Evolutionary conservation across 1,139 yeast species (phyloP).

Genomic region (Hanseniaspora uvarum): DNA sequence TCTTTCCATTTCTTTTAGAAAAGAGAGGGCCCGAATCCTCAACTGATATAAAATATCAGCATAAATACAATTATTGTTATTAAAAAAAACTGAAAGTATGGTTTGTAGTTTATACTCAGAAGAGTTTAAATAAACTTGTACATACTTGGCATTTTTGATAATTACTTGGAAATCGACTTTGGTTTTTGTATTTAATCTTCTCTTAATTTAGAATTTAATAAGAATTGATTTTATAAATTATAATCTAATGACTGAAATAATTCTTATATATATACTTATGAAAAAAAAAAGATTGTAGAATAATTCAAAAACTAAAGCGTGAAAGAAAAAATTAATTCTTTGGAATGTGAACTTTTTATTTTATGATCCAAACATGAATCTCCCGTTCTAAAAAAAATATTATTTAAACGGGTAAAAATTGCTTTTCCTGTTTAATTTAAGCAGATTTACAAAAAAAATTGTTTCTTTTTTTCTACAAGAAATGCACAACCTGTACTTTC

Average conservation of each 20-base stretch:
- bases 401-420: too few relatives aligned
- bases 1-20: not conserved
- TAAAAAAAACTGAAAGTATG: not conserved
- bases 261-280: not conserved
- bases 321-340: not conserved
- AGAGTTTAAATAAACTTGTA: not conserved
- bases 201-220: not conserved
- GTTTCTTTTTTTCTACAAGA: too few relatives aligned
- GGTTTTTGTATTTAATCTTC: constrained; percentile 1
- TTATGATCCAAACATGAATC: too few relatives aligned
- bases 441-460: too few relatives aligned
- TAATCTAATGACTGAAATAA: too few relatives aligned
- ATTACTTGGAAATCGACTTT: constrained; percentile 17
- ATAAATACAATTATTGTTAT: not conserved
- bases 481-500: too few relatives aligned
- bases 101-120: not conserved
- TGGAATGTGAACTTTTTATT: not conserved
- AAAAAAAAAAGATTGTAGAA: not conserved
- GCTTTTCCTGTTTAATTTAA: too few relatives aligned
- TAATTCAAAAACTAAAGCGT: too few relatives aligned
- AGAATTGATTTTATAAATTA: too few relatives aligned
- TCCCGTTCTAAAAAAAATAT: too few relatives aligned
- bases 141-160: constrained; percentile 25
- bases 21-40: constrained; percentile 24
- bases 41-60: not conserved